Evolutionary conservation across 208 protist species (phyloP).

Genomic region (Borovskyia barvae): DNA sequence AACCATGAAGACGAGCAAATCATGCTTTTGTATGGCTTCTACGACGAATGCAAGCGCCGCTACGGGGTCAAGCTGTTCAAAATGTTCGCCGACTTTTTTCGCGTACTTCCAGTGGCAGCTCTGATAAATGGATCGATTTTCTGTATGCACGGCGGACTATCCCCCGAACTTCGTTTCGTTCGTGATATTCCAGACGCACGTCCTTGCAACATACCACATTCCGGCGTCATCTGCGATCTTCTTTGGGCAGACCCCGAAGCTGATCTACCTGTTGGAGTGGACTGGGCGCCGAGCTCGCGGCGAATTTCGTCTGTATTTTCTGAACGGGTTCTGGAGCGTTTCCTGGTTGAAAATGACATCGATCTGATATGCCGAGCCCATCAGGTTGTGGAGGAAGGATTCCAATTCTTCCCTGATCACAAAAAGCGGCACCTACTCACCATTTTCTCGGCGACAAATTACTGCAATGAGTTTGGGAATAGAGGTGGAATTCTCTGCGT

Average conservation of each 20-base stretch:
- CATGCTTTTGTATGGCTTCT: slow-evolving; percentile 99
- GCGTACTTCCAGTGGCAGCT: slow-evolving; percentile 97
- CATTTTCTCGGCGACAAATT: slow-evolving; percentile 99
- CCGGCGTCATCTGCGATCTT: slow-evolving; percentile 98
- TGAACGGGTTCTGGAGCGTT: slow-evolving; percentile 93
- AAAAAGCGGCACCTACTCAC: slow-evolving; percentile 98
- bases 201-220: slow-evolving; percentile 98
- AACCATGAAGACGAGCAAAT: slow-evolving; percentile 99
- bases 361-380: slow-evolving; percentile 99
- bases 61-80: slow-evolving; percentile 98
- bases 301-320: slow-evolving; percentile 99
- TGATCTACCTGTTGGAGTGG: slow-evolving; percentile 87
- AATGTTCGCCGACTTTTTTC: slow-evolving; percentile 98
- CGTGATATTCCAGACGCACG: slow-evolving; percentile 92
- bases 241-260: slow-evolving; percentile 99
- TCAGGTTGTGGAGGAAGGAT: slow-evolving; percentile 99
- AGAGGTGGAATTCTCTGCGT: slow-evolving; percentile 98
- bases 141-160: slow-evolving; percentile 98
- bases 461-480: slow-evolving; percentile 99
- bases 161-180: slow-evolving; percentile 91
- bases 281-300: slow-evolving; percentile 98
- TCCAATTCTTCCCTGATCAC: slow-evolving; percentile 98
- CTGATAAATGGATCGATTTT: slow-evolving; percentile 99
- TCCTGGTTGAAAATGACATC: slow-evolving; percentile 97
- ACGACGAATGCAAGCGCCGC: slow-evolving; percentile 98